These are phyloP conservation scores for Xenosphaeropsis pyriputrescens DNA, from an alignment of 2,329 filamentous ascomycete species.

Conservation along the genomic window DNA sequence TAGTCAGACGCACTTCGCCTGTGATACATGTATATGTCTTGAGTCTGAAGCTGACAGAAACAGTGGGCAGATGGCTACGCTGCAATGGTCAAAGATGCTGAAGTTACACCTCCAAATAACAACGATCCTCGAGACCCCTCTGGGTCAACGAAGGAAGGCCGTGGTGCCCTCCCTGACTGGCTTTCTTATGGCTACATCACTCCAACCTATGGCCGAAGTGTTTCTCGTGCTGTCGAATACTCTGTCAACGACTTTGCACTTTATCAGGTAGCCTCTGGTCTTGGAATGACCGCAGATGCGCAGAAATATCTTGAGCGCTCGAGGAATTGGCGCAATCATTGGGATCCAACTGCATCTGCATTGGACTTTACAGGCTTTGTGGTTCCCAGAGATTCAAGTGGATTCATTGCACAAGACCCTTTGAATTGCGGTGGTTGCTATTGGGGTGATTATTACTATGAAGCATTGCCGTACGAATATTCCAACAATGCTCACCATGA, in stretches of 20 bases:
- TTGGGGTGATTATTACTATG: conserved; percentile 35
- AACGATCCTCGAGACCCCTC: conserved; percentile 34
- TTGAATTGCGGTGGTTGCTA: conserved; percentile 32
- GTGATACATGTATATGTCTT: too few species aligned
- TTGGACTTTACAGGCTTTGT: conserved; percentile 52
- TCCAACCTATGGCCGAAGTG: conserved; percentile 41
- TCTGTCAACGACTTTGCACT: conserved; percentile 55
- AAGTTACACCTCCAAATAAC: conserved; percentile 44
- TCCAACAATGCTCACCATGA: conserved; percentile 38
- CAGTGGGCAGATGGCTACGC: conserved; percentile 43
- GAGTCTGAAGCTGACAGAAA: too few species aligned
- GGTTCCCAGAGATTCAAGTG: conserved; percentile 37
- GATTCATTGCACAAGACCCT: conserved; percentile 31
- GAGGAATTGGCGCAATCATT: conserved; percentile 58
- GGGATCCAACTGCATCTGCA: conserved; percentile 42
- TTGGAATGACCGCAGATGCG: conserved; percentile 34
- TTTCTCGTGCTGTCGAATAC: conserved; percentile 53
- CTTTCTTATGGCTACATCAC: conserved; percentile 49
- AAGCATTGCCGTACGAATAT: conserved; percentile 37
- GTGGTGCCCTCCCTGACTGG: conserved; percentile 59
- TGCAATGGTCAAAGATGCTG: conserved; percentile 54
- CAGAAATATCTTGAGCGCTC: conserved; percentile 46
- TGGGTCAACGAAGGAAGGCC: conserved; percentile 50
- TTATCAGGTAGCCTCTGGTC: conserved; percentile 45
- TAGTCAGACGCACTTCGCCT: too few species aligned